Percentiles rank a stretch among this genome's conserved stretches.
phyloP scores from a whole-genome alignment of 2,329 filamentous ascomycete species.

The Botrytis byssoidea region DNA sequence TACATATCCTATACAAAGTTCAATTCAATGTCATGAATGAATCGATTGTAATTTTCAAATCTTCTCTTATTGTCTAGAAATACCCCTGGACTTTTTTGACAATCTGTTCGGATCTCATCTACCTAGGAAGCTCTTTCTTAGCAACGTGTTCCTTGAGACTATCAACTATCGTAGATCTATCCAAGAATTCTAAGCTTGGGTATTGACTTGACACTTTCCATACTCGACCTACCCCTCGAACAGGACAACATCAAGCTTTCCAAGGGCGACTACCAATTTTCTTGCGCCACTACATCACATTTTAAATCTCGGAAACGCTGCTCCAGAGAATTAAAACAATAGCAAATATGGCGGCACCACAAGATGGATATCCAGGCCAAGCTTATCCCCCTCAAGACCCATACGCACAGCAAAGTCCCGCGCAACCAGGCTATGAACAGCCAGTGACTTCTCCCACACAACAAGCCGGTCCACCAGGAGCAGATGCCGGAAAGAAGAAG shows the following conservation, averaged over 20 bases:
- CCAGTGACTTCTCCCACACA: conserved; percentile 33
- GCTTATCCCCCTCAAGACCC: conserved; percentile 45
- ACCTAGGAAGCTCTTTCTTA: conserved; percentile 23
- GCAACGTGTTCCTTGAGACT: conserved; percentile 36
- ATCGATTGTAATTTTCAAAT: conserved; percentile 19
- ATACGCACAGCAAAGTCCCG: conserved; percentile 45
- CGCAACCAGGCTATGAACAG: conserved; percentile 38
- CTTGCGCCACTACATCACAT: conserved; percentile 15
- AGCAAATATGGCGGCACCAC: conserved; percentile 49
- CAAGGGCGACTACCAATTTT: conserved; percentile 21
- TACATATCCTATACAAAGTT: not conserved
- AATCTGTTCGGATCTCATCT: conserved; percentile 12
- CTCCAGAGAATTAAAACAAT: conserved; percentile 5
- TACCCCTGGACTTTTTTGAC: not conserved
- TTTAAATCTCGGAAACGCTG: not conserved
- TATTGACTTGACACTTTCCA: conserved; percentile 19
- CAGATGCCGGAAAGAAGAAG: conserved; percentile 68
- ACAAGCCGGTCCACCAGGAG: conserved; percentile 39
- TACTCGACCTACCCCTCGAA: conserved; percentile 23
- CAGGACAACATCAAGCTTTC: conserved; percentile 22
- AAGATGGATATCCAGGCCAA: conserved; percentile 50
- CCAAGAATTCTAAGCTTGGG: conserved; percentile 21
- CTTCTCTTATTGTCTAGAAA: conserved; percentile 24
- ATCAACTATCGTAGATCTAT: conserved; percentile 21
- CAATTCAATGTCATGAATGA: conserved; percentile 30